Conservation (phyloP, 75 land plant species). For the Azolla pinnata region DNA sequence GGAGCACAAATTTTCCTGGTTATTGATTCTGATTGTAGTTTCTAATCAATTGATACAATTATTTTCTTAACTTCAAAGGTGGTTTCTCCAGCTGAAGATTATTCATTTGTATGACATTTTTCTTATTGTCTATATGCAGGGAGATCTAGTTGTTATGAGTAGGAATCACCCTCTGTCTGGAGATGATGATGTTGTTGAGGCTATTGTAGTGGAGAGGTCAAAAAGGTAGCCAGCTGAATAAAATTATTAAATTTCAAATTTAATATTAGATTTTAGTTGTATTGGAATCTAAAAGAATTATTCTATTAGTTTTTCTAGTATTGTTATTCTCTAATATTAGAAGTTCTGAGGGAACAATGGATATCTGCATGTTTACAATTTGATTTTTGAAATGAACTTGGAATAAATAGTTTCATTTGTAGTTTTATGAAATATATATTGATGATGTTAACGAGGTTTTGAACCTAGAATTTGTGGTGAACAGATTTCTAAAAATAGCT, state of each 20-base stretch:
- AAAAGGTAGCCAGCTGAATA: constrained; percentile 18
- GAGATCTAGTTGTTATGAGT: constrained; percentile 30
- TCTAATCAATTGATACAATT: too few relatives aligned
- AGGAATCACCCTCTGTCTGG: constrained; percentile 25
- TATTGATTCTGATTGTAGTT: too few relatives aligned
- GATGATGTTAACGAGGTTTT: neutral
- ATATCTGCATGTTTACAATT: too few relatives aligned
- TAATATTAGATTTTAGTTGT: neutral
- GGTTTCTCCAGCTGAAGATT: neutral
- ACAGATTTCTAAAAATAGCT: constrained; percentile 28
- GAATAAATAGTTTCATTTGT: neutral
- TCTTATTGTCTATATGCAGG: constrained; percentile 13
- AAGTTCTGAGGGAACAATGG: too few relatives aligned
- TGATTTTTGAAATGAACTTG: neutral
- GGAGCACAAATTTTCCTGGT: too few relatives aligned
- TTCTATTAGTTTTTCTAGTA: neutral
- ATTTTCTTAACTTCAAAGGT: too few relatives aligned
- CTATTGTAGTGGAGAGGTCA: constrained; percentile 34
- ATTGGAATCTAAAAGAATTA: neutral
- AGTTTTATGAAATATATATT: neutral
- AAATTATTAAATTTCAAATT: neutral
- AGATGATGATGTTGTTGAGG: constrained; percentile 27
- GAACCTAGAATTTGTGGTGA: neutral
- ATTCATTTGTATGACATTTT: neutral
- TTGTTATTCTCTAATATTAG: too few relatives aligned